These are phyloP conservation scores for Solanum verrucosum DNA, from an alignment of 257 asterid genomes.

Conservation along the genomic window DNA sequence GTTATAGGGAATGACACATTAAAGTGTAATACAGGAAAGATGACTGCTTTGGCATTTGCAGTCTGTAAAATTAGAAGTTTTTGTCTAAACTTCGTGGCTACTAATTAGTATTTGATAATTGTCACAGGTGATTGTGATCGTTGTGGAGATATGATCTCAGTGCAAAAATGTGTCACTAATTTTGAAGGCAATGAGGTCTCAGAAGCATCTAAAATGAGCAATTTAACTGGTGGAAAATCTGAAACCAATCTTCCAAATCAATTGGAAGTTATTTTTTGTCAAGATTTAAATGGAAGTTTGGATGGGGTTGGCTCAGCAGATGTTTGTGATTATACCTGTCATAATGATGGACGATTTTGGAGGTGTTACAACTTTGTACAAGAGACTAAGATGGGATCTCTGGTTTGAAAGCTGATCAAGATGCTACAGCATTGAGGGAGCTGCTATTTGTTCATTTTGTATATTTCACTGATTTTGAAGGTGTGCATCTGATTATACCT, in stretches of 20 bases:
- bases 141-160: too few species aligned
- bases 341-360: conserved; percentile 1
- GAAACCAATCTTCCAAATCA: conserved; percentile 23
- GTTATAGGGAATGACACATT: too few species aligned
- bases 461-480: not conserved
- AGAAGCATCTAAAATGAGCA: too few species aligned
- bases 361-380: not conserved
- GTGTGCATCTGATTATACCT: not conserved
- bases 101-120: too few species aligned
- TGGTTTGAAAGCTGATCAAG: not conserved
- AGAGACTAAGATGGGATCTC: conserved; percentile 8
- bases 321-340: conserved; percentile 7
- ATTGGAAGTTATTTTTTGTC: conserved; percentile 9
- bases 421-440: conserved; percentile 5
- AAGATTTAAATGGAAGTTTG: conserved; percentile 4
- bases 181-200: too few species aligned
- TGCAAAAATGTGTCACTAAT: too few species aligned
- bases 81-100: too few species aligned
- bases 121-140: too few species aligned
- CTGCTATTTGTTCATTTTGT: not conserved
- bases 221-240: conserved; percentile 11
- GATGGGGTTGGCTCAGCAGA: conserved; percentile 15
- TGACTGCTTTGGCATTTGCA: too few species aligned
- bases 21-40: too few species aligned
- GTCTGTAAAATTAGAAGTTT: too few species aligned